Base-by-base conservation (phyloP, 2,329 filamentous ascomycete genomes). In the Botrytis byssoidea region DNA sequence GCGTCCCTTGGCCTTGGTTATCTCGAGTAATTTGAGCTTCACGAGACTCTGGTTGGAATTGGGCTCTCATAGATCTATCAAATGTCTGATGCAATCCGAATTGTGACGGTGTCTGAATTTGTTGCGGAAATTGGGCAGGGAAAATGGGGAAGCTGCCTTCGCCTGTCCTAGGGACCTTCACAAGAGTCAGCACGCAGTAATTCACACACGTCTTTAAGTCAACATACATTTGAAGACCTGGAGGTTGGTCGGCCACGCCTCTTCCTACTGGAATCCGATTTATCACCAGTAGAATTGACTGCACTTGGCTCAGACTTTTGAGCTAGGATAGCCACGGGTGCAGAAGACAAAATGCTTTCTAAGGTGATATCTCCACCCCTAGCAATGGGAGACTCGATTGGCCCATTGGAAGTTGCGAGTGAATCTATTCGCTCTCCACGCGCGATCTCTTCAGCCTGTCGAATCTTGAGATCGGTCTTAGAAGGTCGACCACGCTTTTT, bases 401-500 rank as follows among this genome's bases (percentile, higher is more conserved):
- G 22, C 32, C n/a, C 46, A 67, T 68, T 74, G n/a, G 68, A 65
- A 29, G 55, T 67, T 29, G 74, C 37, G n/a, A 73, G 59, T n/a
- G 79, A 75, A 51, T 76, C 74, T 63, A 81, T 51, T 14, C 79
- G 68, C 59, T 80, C 78, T 29, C 79, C 79, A 57, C 78, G 74
- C 37, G 74, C 76, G 44, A 81, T 77, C 55, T 77, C 77, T 63
- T 79, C 78, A 68, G 70, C 72, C 48, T 78, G 75, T 35, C 76
- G 74, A n/a, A 74, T 73, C 71, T 80, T 78, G 35, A 79, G 71
- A 59, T 80, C 79, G 57, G 77, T 77, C 73, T 81, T 81, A 10
- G 79, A 79, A 37, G 80, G 80, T 37, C 80, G 77, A 55, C 80
- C 79, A 37, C 80, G 77, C 73, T 78, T 80, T 75, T 78, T 81